Evolutionary conservation across 805 yeast genomes (phyloP).

Genomic region (Suhomyces emberorum): DNA sequence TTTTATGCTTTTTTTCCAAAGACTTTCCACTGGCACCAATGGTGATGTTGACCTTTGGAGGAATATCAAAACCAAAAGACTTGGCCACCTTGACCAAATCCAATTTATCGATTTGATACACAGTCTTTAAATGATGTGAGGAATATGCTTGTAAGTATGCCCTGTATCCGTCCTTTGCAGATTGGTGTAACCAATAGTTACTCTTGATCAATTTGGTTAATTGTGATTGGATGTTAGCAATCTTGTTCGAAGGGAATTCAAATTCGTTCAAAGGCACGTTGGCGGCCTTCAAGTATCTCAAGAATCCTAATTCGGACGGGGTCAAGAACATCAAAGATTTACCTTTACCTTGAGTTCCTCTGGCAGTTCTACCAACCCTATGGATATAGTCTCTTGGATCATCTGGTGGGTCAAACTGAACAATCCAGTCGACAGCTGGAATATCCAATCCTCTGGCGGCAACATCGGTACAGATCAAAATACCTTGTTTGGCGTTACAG

Average conservation of each 20-base stretch:
- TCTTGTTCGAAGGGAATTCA: conserved; percentile 91
- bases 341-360: conserved; percentile 88
- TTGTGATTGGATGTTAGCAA: conserved; percentile 95
- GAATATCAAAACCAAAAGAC: conserved; percentile 90
- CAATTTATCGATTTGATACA: conserved; percentile 91
- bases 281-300: conserved; percentile 92
- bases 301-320: conserved; percentile 91
- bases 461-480: conserved; percentile 92
- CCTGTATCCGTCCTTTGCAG: conserved; percentile 97
- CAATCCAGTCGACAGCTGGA: conserved; percentile 98
- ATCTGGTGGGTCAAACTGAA: conserved; percentile 99
- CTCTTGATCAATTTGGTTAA: conserved; percentile 85
- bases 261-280: conserved; percentile 96
- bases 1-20: conserved; percentile 45
- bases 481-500: conserved; percentile 95
- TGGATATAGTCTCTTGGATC: conserved; percentile 99
- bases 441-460: conserved; percentile 99
- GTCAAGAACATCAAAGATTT: conserved; percentile 92
- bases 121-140: conserved; percentile 93
- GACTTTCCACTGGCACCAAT: conserved; percentile 89
- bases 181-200: conserved; percentile 90
- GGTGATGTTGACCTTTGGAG: conserved; percentile 95
- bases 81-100: conserved; percentile 94
- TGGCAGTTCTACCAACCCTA: conserved; percentile 98
- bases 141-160: conserved; percentile 97